Conservation (phyloP, 495 filamentous ascomycete genomes). For the Aspergillus sclerotiicarbonarius region DNA sequence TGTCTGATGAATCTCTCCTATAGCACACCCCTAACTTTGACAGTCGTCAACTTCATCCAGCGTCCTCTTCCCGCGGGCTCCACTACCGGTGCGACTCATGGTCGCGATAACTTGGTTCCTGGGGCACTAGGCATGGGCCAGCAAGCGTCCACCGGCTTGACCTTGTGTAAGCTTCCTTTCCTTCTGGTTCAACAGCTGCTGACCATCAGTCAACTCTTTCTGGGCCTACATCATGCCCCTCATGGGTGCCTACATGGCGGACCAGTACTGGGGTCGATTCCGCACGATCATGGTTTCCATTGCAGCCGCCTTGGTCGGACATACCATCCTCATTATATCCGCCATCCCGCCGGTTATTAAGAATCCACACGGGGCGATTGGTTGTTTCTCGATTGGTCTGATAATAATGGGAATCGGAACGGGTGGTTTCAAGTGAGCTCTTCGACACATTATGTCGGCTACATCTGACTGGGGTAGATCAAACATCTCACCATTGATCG, state of each 20-base stretch:
- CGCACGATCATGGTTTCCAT: constrained; percentile 60
- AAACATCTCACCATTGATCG: constrained; percentile 59
- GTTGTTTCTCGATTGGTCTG: constrained; percentile 60
- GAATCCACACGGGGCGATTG: constrained; percentile 52
- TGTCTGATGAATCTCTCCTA: constrained; percentile 13
- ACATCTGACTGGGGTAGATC: constrained; percentile 38
- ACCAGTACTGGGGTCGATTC: constrained; percentile 66
- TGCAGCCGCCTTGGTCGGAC: constrained; percentile 58
- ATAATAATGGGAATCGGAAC: constrained; percentile 52
- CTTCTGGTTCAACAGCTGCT: not conserved
- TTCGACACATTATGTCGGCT: constrained; percentile 12
- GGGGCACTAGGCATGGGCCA: constrained; percentile 70
- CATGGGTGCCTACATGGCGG: constrained; percentile 67
- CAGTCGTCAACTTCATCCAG: constrained; percentile 67
- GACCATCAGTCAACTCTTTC: constrained; percentile 63
- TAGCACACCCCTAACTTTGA: not conserved
- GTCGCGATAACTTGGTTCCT: constrained; percentile 45
- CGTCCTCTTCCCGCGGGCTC: constrained; percentile 58
- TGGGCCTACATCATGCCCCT: constrained; percentile 74
- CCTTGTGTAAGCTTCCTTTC: constrained; percentile 34
- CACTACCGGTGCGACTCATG: constrained; percentile 54
- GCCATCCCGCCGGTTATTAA: constrained; percentile 58
- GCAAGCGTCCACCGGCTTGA: constrained; percentile 61
- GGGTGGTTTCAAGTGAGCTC: constrained; percentile 58
- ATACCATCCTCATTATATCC: constrained; percentile 60